Base-by-base conservation (phyloP, 441 rosid species). In the Sinapis alba region DNA sequence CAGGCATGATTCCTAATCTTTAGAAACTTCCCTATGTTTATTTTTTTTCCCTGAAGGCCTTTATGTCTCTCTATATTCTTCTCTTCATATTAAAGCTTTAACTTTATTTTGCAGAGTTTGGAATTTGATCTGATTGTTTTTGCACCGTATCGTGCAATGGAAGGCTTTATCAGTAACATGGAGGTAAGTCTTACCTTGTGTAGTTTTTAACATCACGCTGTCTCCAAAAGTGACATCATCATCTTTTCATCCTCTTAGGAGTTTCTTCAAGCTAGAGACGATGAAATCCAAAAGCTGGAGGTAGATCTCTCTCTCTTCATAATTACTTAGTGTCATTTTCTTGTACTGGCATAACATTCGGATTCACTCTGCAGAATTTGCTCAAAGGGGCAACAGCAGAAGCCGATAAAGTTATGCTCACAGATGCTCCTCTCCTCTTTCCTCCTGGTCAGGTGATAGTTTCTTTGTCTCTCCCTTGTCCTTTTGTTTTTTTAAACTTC, bases 91-190 rank as follows among this genome's bases (percentile, higher is more conserved):
- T 50, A 43, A 56, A 36, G 5, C 9, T 38, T 38, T 61, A 36
- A 66, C 20, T 79, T 43, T 43, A 62, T 63, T 43, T 7, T 84
- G 87, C 90, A 95, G 99, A 90, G 91, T 82, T 84, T 94, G 86
- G 96, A 87, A 58, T 95, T 95, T 79, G 98, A 95, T 88, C 97
- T 95, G 75, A 92, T 95, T 80, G 96, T 95, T 50, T 95, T 81
- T 84, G 94, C 93, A 36, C 99, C 98, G 10, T 90, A 95, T 69
- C 99, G 96, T 23, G 82, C 99, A 1, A 72, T 95, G 71, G 94
- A 89, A 90, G 98, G 99, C 76, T 95, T 92, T 87, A 78, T 88
- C 67, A 36, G 77, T 83, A 89, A 86, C 77, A 80, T 95, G 84
- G 88, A 89, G 92, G 99, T 90, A 71, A 73, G 75, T 71, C 70